Evolutionary conservation across 768 basidiomycete species (phyloP).

Genomic region (Lactifluus volemus): DNA sequence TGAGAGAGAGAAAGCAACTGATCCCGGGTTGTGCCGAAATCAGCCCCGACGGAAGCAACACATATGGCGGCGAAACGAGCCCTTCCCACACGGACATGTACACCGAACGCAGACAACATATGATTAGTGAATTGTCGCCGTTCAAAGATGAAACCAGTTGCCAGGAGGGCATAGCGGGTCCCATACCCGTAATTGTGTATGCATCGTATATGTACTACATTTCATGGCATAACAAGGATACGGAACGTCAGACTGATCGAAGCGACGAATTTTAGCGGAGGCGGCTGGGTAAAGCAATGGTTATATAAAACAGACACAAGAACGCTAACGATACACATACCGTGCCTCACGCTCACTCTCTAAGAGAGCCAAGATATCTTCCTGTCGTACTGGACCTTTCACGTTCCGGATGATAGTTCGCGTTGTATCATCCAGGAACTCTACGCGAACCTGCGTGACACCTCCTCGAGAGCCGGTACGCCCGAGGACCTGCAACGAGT

Average conservation of each 20-base stretch:
- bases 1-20: not conserved
- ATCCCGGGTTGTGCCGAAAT: not conserved
- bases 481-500: constrained; percentile 70
- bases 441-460: constrained; percentile 98
- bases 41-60: too few relatives aligned
- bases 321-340: constrained; percentile 42
- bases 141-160: not conserved
- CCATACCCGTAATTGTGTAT: not conserved
- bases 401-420: constrained; percentile 98
- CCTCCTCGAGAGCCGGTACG: constrained; percentile 98
- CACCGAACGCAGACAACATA: not conserved
- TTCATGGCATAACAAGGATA: constrained; percentile 15
- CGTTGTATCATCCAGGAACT: constrained; percentile 96
- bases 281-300: constrained; percentile 22
- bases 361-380: constrained; percentile 93
- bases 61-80: not conserved
- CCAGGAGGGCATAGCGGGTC: not conserved
- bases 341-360: constrained; percentile 99
- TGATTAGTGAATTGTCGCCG: not conserved
- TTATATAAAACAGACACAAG: not conserved
- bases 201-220: constrained; percentile 13
- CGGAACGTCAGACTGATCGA: not conserved
- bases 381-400: constrained; percentile 92
- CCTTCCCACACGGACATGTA: not conserved
- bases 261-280: constrained; percentile 24